Base-by-base conservation (phyloP, 169 alveolate genomes). In the Eimeria mitis region DNA sequence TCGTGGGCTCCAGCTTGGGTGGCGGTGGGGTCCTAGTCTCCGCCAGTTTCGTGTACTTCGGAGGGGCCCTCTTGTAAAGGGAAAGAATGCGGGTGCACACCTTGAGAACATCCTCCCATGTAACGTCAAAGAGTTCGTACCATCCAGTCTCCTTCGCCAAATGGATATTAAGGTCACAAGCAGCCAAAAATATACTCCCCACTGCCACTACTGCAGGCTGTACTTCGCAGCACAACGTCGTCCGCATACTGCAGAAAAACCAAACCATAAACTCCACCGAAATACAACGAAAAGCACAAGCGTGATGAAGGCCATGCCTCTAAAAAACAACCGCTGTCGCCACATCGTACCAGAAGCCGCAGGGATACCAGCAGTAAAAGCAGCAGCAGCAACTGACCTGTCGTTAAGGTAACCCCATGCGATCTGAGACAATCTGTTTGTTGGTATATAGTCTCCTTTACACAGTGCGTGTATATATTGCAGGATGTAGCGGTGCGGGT, bases 331-430 rank as follows among this genome's bases (percentile, higher is more conserved):
- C 84, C 1, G n/a, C 59, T 34, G 52, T 9, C 1, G 52, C 79
- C 23, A 7, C 84, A 1, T 8, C 42, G 5, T 23, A 73, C 19
- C 84, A 34, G 59, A 56, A 71, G 81, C 81, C 31, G 81, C 81
- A 31, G 81, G 28, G 54, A 21, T 2, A 71, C 61, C 85, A 75
- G 85, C 85, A 75, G 61, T 61, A 76, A 65, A 63, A 25, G 87
- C 87, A 44, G 87, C 42, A 76, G 42, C n/a, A 2, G 52, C 63
- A 25, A 25, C 97, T 61, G 52, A 98, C 99, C 99, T 97, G 96
- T 98, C 99, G 95, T 98, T 98, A 71, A 98, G 96, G 94, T 97
- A 98, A 54, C 98, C 98, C 99, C 99, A 98, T 49, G 99, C 98
- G 56, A 97, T 97, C 97, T 98, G 98, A 21, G 99, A 98, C 31